Base-by-base conservation (phyloP, 176 grass and related monocot species). In the Canna indica region DNA sequence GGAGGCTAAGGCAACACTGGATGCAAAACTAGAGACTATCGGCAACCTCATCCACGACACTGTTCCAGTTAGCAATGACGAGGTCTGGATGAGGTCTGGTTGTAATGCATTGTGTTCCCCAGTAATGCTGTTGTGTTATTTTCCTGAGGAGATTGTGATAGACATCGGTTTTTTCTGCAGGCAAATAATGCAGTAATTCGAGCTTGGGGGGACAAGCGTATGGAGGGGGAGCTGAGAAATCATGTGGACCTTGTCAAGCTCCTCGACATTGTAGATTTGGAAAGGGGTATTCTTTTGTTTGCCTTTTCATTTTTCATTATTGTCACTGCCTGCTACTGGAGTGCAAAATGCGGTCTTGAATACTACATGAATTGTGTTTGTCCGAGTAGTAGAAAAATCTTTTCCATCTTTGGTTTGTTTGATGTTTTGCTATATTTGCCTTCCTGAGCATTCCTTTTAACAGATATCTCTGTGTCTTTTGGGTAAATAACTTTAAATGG, bases 181-280 rank as follows among this genome's bases (percentile, higher is more conserved):
- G 94, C 77, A 30, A 85, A 97, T 59, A 97, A 97, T 78, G 64
- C 64, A 16, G 80, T 93, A 63, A 70, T 93, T 44, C 75, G 89
- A 26, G 88, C 86, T 50, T 88, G 80, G 69, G 94, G 94, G 15
- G 89, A 93, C 65, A 85, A 42, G 74, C 86, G 83, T 68, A 4
- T 46, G 44, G 94, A 99, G 53, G 86, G 75, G 16, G 93, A 99
- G 30, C 78, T 93, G 68, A 90, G 84, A 53, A 93, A 79, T 72
- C 94, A 99, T 15, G 94, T 99, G 18, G 94, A 99, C 44, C 88
- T 99, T 59, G 91, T 88, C 71, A 76, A 59, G 46, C 81, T 87
- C 71, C 89, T 99, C 67, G 94, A 83, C 30, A 90, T 93, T 78
- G 89, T 69, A 3, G 82, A 75, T 70, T 61, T 90, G 64, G 89